Conservation (phyloP, 495 filamentous ascomycete species). For the Penicillium lagena region DNA sequence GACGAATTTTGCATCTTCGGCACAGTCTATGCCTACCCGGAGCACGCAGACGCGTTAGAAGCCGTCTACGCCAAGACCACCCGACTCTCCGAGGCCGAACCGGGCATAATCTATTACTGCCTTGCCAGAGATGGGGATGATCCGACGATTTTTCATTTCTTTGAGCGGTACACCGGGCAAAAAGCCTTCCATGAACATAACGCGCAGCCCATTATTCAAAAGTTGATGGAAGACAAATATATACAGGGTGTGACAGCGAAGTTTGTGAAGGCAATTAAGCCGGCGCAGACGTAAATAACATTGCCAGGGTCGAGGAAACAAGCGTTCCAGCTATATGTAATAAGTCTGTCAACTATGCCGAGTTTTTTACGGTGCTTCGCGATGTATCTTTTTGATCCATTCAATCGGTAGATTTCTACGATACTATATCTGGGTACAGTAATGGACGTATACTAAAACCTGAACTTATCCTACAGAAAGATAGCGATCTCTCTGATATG, state of each 20-base stretch:
- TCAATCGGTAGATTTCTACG: too few relatives aligned
- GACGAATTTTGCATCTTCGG: constrained; percentile 21
- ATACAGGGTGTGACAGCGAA: constrained; percentile 20
- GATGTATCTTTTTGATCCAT: too few relatives aligned
- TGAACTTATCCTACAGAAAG: too few relatives aligned
- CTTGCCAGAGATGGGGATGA: constrained; percentile 20
- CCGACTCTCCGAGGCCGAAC: constrained; percentile 19
- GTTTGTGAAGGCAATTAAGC: constrained; percentile 10
- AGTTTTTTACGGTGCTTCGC: too few relatives aligned
- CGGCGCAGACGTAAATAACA: background rate
- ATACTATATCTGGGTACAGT: too few relatives aligned
- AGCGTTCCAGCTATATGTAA: too few relatives aligned
- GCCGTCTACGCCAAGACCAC: constrained; percentile 27
- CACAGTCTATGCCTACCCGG: constrained; percentile 23
- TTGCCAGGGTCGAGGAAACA: too few relatives aligned
- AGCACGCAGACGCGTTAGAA: constrained; percentile 28
- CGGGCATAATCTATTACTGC: constrained; percentile 27
- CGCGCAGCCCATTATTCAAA: constrained; percentile 20
- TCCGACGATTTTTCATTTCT: constrained; percentile 27
- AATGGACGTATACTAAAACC: too few relatives aligned
- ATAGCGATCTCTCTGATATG: too few relatives aligned
- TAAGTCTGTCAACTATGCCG: too few relatives aligned
- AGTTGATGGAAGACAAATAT: constrained; percentile 21
- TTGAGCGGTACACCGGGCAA: constrained; percentile 21
- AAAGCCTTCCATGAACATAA: constrained; percentile 27